Evolutionary conservation across 1,139 yeast species (phyloP).

Genomic region (Debaryomycetaceae sp.): DNA sequence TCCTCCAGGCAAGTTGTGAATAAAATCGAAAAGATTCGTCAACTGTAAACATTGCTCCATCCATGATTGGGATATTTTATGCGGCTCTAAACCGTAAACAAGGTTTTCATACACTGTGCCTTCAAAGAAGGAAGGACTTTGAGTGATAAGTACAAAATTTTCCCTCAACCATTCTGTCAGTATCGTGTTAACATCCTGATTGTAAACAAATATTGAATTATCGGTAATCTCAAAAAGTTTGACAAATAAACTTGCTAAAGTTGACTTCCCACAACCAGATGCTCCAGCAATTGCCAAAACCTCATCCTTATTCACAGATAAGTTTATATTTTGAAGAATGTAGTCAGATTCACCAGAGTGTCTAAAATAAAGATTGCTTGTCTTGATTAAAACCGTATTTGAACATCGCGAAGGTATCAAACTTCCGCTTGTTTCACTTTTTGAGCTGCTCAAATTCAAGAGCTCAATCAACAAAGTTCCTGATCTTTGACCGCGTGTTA

Average conservation of each 20-base stretch:
- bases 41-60: constrained; percentile 39
- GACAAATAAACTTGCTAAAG: constrained; percentile 52
- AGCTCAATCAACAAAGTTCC: constrained; percentile 53
- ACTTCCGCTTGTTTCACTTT: constrained; percentile 28
- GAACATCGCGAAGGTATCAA: constrained; percentile 10
- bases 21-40: constrained; percentile 52
- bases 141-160: constrained; percentile 64
- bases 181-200: constrained; percentile 41
- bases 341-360: constrained; percentile 30
- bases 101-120: constrained; percentile 68
- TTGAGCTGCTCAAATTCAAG: constrained; percentile 29
- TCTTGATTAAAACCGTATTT: background rate
- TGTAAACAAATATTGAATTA: constrained; percentile 34
- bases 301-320: constrained; percentile 43
- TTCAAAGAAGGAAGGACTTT: constrained; percentile 60
- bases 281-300: constrained; percentile 67
- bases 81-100: constrained; percentile 50
- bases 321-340: constrained; percentile 36
- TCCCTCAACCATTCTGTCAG: constrained; percentile 50
- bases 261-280: constrained; percentile 82
- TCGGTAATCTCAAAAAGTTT: constrained; percentile 44
- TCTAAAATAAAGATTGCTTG: constrained; percentile 38
- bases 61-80: constrained; percentile 25
- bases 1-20: constrained; percentile 52
- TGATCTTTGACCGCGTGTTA: constrained; percentile 74